Conservation (phyloP, 192 early-diverging fungal genomes). For the Funneliformis mosseae region DNA sequence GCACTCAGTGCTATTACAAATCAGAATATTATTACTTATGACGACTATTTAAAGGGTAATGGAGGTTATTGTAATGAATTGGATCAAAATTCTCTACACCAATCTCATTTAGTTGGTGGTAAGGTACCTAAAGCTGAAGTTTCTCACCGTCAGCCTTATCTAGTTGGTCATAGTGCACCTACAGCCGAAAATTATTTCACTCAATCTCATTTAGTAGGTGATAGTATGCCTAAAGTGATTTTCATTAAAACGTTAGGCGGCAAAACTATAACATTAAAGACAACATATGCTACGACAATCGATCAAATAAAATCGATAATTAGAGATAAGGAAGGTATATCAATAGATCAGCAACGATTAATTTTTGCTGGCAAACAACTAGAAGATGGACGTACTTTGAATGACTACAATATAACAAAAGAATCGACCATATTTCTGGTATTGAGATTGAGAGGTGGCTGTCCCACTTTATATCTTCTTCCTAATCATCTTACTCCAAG, state of each 20-base stretch:
- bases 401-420: constrained; percentile 85
- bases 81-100: neutral
- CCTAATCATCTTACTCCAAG: neutral
- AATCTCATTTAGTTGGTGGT: neutral
- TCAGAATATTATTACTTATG: neutral
- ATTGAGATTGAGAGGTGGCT: constrained; percentile 78
- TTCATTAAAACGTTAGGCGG: too few relatives aligned
- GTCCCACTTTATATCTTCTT: constrained; percentile 36
- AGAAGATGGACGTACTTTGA: constrained; percentile 73
- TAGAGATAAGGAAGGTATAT: constrained; percentile 85
- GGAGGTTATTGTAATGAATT: neutral
- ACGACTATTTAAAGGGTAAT: neutral
- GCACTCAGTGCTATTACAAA: neutral
- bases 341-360: constrained; percentile 81
- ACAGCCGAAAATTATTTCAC: too few relatives aligned
- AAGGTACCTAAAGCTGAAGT: neutral
- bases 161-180: too few relatives aligned
- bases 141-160: neutral
- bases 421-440: constrained; percentile 80
- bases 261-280: too few relatives aligned
- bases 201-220: too few relatives aligned
- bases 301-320: constrained; percentile 86
- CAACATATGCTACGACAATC: constrained; percentile 55
- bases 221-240: too few relatives aligned
- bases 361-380: constrained; percentile 85